phyloP scores from a whole-genome alignment of 2,329 filamentous ascomycete genomes.

The Cadophora malorum region DNA sequence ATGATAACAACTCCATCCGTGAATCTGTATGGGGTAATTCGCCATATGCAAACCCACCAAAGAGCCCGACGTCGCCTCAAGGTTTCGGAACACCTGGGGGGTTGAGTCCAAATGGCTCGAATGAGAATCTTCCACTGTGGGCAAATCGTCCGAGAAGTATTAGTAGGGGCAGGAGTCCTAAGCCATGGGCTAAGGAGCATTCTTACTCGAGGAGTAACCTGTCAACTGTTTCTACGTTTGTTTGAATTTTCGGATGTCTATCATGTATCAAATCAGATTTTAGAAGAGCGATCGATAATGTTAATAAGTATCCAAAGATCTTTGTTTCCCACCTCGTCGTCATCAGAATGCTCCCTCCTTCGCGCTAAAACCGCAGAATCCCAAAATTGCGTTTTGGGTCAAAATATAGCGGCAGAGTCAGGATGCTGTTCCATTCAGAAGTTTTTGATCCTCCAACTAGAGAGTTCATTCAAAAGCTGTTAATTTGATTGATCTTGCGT shows the following conservation, averaged over 20 bases:
- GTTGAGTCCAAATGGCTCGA: slow-evolving; percentile 6
- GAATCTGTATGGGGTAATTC: slow-evolving; percentile 21
- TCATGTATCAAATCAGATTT: slow-evolving; percentile 35
- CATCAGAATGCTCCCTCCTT: too few relatives aligned
- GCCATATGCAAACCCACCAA: neutral
- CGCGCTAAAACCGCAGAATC: too few relatives aligned
- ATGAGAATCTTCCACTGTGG: slow-evolving; percentile 18
- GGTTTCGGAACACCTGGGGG: neutral
- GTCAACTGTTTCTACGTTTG: slow-evolving; percentile 17
- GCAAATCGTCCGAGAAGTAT: slow-evolving; percentile 15
- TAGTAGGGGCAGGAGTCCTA: slow-evolving; percentile 19
- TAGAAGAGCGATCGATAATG: slow-evolving; percentile 1
- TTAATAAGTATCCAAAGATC: neutral
- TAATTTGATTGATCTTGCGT: too few relatives aligned
- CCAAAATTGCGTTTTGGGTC: too few relatives aligned
- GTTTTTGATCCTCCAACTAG: too few relatives aligned
- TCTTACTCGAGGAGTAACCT: slow-evolving; percentile 20
- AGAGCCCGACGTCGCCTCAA: neutral
- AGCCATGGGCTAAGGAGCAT: slow-evolving; percentile 10
- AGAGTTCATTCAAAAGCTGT: too few relatives aligned
- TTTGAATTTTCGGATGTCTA: slow-evolving; percentile 3
- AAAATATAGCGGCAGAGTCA: too few relatives aligned
- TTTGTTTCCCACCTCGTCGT: neutral
- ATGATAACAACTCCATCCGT: slow-evolving; percentile 15
- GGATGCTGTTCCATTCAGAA: too few relatives aligned